Evolutionary conservation across 1,284 basidiomycete genomes (phyloP), one percentile per base, ranked within the genome.

Genomic region (Ustilago esculenta): DNA sequence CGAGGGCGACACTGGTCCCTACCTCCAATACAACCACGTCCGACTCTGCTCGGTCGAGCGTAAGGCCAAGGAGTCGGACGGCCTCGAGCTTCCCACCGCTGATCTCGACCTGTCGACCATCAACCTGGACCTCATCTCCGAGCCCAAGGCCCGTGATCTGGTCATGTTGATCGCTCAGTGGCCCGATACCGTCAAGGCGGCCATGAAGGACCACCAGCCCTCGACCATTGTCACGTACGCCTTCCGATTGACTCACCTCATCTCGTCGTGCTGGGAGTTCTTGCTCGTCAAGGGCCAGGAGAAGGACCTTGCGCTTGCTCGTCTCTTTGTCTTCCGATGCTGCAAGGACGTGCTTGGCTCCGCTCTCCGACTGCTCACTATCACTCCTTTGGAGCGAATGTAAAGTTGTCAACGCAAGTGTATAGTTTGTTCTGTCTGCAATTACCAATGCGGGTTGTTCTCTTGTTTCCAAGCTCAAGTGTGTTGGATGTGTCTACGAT

Each of bases 21-120:
- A 82, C 60, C 59, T 82, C 32, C 76, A 76, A 63, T 98, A 98
- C 93, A 94, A 5, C 67, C 95, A 98, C 84, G 94, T 95, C 74
- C 91, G 95, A 30, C 86, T 98, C 33, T 89, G 90, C 50, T 97
- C 94, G 4, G 91, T 98, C 79, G 90, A 90, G 79, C 91, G 95
- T 60, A 96, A 95, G 84, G 94, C 94, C 83, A 83, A 81, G 9
- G 92, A 67, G 7, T 61, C 92, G 14, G 88, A 93, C 66, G 88
- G 95, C 40, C 51, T 81, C 9, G 66, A 61, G 30, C 91, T 93
- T 14, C 87, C 92, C 8, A 88, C 89, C 0, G 83, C 86, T 1
- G 83, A 84, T 18, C 73, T 82, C 23, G 87, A 89, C 27, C 84
- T 87, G 30, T 83, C 88, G 68, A 90, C 94, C 77, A 69, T 80